Evolutionary conservation across 202 grass and related monocot genomes (phyloP).

Genomic region (Elaeis oleifera): DNA sequence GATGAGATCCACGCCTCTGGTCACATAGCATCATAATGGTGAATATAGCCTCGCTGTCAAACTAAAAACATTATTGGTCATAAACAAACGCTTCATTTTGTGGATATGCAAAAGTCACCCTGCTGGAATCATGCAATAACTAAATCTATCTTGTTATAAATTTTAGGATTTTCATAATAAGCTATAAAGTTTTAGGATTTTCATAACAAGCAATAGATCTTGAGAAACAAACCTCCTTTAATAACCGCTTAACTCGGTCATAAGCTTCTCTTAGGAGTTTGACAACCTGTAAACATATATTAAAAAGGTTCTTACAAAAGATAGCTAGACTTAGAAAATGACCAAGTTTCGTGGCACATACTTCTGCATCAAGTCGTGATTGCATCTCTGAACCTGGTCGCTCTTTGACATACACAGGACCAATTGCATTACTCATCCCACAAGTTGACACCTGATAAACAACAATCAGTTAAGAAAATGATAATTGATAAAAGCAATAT

Average conservation of each 20-base stretch:
- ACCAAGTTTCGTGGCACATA: slow-evolving; percentile 24
- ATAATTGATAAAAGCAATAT: slow-evolving; percentile 8
- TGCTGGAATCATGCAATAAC: too few species aligned
- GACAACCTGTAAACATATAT: slow-evolving; percentile 43
- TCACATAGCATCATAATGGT: too few species aligned
- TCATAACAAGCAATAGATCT: not conserved
- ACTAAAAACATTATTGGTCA: too few species aligned
- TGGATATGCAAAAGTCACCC: too few species aligned
- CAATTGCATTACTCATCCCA: slow-evolving; percentile 93
- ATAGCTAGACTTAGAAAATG: too few species aligned
- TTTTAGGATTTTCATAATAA: too few species aligned
- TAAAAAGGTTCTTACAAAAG: too few species aligned
- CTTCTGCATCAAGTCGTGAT: slow-evolving; percentile 94
- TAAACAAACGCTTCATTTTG: too few species aligned
- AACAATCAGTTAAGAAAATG: slow-evolving; percentile 22
- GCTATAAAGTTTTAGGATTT: too few species aligned
- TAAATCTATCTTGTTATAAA: too few species aligned
- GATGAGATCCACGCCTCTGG: too few species aligned
- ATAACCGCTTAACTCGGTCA: slow-evolving; percentile 66
- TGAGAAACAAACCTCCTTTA: slow-evolving; percentile 69
- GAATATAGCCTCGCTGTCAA: too few species aligned
- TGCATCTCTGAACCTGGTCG: slow-evolving; percentile 85
- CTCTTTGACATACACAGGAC: slow-evolving; percentile 92
- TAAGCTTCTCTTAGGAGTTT: slow-evolving; percentile 97
- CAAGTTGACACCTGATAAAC: slow-evolving; percentile 81